phyloP scores from a whole-genome alignment of 2,329 filamentous ascomycete genomes.

The Pestalotiopsis sp. region DNA sequence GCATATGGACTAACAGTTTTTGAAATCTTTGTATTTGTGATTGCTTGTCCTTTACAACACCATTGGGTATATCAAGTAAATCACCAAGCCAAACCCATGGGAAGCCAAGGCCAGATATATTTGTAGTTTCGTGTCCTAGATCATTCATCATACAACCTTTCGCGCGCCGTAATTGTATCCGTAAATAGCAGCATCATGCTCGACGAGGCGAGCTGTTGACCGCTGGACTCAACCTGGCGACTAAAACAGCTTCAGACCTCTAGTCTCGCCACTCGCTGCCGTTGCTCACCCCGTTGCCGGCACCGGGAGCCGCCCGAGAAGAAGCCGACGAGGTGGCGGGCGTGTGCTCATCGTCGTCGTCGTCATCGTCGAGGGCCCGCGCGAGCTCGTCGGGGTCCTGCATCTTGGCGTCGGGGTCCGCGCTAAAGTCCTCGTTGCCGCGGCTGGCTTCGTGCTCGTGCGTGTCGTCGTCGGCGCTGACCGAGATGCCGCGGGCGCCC shows the following conservation, averaged over 20 bases:
- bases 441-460: constrained; percentile 45
- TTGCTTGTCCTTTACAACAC: neutral
- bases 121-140: neutral
- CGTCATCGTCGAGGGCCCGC: constrained; percentile 59
- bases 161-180: neutral
- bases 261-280: constrained; percentile 32
- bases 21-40: too few species aligned
- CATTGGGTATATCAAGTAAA: constrained; percentile 12
- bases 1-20: too few species aligned
- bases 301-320: constrained; percentile 15
- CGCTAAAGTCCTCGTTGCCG: constrained; percentile 44
- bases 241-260: too few species aligned
- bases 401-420: constrained; percentile 68
- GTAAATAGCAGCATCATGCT: neutral
- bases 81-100: neutral
- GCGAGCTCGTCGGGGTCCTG: constrained; percentile 68
- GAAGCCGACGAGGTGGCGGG: constrained; percentile 19
- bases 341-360: constrained; percentile 44
- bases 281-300: constrained; percentile 26
- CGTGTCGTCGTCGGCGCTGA: constrained; percentile 66
- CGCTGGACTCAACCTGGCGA: neutral
- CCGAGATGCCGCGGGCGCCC: constrained; percentile 66
- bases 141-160: neutral
- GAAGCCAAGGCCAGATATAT: neutral
- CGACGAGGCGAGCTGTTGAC: neutral